Conservation (phyloP, 2,329 filamentous ascomycete species). For the Didymella sp. region DNA sequence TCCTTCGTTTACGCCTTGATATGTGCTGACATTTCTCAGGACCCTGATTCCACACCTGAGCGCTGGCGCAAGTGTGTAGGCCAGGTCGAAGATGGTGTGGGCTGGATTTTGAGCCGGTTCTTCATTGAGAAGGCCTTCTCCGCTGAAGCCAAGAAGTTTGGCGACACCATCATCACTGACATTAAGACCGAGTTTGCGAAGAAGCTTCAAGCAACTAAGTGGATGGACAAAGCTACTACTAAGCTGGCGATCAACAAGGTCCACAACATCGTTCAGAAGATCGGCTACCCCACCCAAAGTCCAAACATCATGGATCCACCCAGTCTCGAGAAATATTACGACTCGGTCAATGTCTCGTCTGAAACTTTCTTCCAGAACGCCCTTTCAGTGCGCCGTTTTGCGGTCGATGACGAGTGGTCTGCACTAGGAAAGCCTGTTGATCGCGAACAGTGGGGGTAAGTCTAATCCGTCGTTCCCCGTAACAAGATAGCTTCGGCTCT, state of each 20-base stretch:
- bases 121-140: constrained; percentile 74
- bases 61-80: constrained; percentile 71
- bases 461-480: neutral
- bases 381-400: constrained; percentile 59
- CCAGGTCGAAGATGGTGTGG: constrained; percentile 64
- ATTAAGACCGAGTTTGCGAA: constrained; percentile 72
- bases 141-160: constrained; percentile 69
- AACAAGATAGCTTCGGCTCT: constrained; percentile 56
- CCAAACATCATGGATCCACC: constrained; percentile 67
- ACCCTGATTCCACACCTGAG: constrained; percentile 67
- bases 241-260: constrained; percentile 69
- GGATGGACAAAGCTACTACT: constrained; percentile 70
- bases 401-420: constrained; percentile 61
- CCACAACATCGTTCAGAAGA: constrained; percentile 71
- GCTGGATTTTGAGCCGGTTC: constrained; percentile 74
- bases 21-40: constrained; percentile 38
- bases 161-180: constrained; percentile 72
- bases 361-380: constrained; percentile 65
- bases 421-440: constrained; percentile 67
- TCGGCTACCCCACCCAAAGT: constrained; percentile 69
- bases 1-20: neutral
- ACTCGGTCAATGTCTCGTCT: constrained; percentile 58
- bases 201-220: constrained; percentile 64
- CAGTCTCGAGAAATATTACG: constrained; percentile 65
- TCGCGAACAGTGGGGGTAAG: constrained; percentile 62